Base-by-base conservation (phyloP, 768 basidiomycete genomes). In the Pleurotus platypus region DNA sequence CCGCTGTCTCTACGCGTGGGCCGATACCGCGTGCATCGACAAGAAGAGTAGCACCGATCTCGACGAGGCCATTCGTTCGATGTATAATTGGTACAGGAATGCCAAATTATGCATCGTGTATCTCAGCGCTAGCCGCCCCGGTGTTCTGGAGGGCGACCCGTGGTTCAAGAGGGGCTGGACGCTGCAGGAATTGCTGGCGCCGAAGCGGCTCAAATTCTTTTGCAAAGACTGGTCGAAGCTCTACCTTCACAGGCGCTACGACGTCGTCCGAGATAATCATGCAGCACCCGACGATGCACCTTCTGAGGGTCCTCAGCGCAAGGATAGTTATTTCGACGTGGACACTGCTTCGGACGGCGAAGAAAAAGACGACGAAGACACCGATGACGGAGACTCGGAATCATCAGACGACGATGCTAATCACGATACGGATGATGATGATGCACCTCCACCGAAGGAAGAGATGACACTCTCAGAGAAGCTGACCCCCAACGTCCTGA, bases 171-270 rank as follows among this genome's bases (percentile, higher is more conserved):
- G 49, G 12, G 35, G 49, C 1, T 51, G 51, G 39, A 53, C 51
- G 12, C 16, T 51, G n/a, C 49, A 51, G 27, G 49, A 51, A 30
- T 16, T 51, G 49, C n/a, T 51, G 35, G 49, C 49, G 15, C 49
- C 35, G 5, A 16, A 9, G 16, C 9, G 30, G 20, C 24, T 39
- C 26, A 51, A 30, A 22, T 37, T 51, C 30, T 51, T 24, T 22
- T 5, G 15, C n/a, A 16, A 16, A 7, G 30, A 37, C n/a, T 51
- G 49, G 49, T 30, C 49, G n/a, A n/a, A 16, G 49, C 13, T 51
- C 4, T 5, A 26, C 13, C 24, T 18, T 8, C 49, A 13, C 20
- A 16, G 27, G 9, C 9, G 30, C 7, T 16, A n/a, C 30, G 49
- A 20, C 30, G 30, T 16, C 20, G 30, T 30, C 7, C 30, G 6